Evolutionary conservation across 2,329 filamentous ascomycete species (phyloP), one percentile per base, ranked within the genome.

Genomic region (Conoideocrella luteorostrata): DNA sequence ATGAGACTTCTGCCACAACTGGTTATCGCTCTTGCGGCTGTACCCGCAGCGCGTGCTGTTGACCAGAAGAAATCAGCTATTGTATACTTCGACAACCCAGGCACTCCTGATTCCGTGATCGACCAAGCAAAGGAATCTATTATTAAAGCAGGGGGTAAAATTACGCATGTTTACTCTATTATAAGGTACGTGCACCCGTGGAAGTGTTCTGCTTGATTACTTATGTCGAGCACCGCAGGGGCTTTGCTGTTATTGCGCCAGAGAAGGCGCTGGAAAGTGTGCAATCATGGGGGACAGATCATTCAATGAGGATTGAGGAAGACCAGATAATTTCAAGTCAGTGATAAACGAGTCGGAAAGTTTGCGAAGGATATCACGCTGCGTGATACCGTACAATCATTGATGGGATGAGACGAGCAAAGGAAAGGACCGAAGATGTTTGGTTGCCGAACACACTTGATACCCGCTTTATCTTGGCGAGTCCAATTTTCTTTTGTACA

Each of bases 211-310:
- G n/a, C n/a, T n/a, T n/a, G n/a, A n/a, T n/a, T n/a, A n/a, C n/a
- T n/a, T 2, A 22, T 6, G 5, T 15, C 3, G 6, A 26, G 36
- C 38, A 37, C 57, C 13, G 22, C 48, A 93, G 86, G 68, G 88
- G 84, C 37, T 93, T 94, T 61, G 79, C 87, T 24, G 85, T 84
- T 41, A 80, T 84, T 50, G 82, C 84, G 26, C 81, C 88, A 2
- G 77, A 78, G 46, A 79, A 80, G 54, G 75, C 81, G 17, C 71
- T 95, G 44, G 74, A 87, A 47, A 73, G 72, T 5, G 76, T 95
- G 23, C 76, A 82, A 53, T 68, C 78, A 2, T 71, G 78, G 66
- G 80, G 80, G 47, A 68, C 70, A 43, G 61, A 66, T 24, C 62
- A 73, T 34, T 52, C 60, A 17, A 61, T 68, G 47, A 53, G 44